These are phyloP conservation scores for Phialophora tarda DNA, from an alignment of 2,329 filamentous ascomycete genomes.

Conservation along the genomic window DNA sequence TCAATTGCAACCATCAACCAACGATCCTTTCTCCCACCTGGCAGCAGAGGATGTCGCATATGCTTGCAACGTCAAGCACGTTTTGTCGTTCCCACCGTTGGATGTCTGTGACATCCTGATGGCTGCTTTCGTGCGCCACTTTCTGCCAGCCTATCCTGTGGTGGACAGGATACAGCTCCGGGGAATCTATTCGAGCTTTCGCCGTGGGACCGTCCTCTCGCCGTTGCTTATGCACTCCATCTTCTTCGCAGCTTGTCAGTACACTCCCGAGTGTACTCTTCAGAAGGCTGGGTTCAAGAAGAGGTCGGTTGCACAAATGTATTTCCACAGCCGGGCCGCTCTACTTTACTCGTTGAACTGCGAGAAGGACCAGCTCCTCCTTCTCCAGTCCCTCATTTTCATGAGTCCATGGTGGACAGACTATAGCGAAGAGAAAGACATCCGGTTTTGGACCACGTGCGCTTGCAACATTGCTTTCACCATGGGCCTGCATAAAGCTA, in stretches of 20 bases:
- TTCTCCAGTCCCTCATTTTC: slow-evolving; percentile 3
- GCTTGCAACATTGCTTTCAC: slow-evolving; percentile 1
- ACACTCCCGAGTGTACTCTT: background rate
- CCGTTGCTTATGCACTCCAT: background rate
- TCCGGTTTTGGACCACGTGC: slow-evolving; percentile 3
- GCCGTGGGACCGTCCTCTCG: background rate
- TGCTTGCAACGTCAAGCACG: background rate
- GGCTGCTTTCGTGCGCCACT: background rate
- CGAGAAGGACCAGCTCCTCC: slow-evolving; percentile 4
- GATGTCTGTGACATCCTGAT: slow-evolving; percentile 1
- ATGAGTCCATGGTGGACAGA: slow-evolving; percentile 8
- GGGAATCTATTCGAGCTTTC: background rate
- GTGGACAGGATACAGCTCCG: background rate
- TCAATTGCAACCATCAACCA: background rate
- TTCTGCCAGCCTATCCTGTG: slow-evolving; percentile 4
- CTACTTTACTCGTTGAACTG: slow-evolving; percentile 8
- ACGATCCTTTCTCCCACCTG: background rate
- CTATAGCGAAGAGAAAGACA: slow-evolving; percentile 9
- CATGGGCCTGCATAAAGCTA: slow-evolving; percentile 9
- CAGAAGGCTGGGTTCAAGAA: background rate
- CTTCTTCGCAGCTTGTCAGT: background rate
- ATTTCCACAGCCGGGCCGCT: slow-evolving; percentile 4
- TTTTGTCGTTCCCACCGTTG: background rate
- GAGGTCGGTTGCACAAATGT: background rate
- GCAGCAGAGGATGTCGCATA: background rate